Percentiles rank a stretch among this genome's conserved stretches.
Evolutionary conservation across 2,329 filamentous ascomycete genomes (phyloP).

Genomic region (Xylaria sp.): DNA sequence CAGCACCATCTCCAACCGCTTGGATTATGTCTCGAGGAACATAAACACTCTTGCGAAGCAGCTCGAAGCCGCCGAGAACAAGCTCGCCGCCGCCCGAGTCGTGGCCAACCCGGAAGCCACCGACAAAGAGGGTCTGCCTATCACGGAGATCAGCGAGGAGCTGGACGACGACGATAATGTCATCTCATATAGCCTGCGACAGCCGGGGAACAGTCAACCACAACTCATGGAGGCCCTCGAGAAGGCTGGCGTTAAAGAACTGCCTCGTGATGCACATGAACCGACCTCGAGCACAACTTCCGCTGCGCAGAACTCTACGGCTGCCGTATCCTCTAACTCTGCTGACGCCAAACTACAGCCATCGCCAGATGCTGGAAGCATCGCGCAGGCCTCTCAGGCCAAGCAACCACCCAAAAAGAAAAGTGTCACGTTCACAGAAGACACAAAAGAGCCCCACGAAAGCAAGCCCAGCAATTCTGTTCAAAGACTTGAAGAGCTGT

Average conservation of each 20-base stretch:
- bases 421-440: conserved; percentile 71
- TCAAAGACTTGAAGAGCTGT: conserved; percentile 65
- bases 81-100: conserved; percentile 71
- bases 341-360: neutral
- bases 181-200: conserved; percentile 72
- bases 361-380: conserved; percentile 15
- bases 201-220: conserved; percentile 73
- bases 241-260: conserved; percentile 76
- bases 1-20: conserved; percentile 75
- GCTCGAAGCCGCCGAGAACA: conserved; percentile 73
- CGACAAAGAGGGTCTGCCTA: conserved; percentile 77
- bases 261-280: conserved; percentile 45
- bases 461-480: conserved; percentile 55
- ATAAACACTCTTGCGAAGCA: conserved; percentile 71
- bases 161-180: conserved; percentile 92
- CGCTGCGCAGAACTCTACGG: conserved; percentile 36
- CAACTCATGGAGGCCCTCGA: conserved; percentile 77
- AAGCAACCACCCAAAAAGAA: conserved; percentile 54
- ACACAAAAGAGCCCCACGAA: conserved; percentile 63
- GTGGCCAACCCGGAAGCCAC: conserved; percentile 69
- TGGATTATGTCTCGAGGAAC: conserved; percentile 92
- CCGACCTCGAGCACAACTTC: conserved; percentile 33
- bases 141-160: conserved; percentile 93
- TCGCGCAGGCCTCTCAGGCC: conserved; percentile 23
- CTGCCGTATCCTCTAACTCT: conserved; percentile 22